Conservation (phyloP, 106 monocot genomes). For the Dioscorea zingiberensis region DNA sequence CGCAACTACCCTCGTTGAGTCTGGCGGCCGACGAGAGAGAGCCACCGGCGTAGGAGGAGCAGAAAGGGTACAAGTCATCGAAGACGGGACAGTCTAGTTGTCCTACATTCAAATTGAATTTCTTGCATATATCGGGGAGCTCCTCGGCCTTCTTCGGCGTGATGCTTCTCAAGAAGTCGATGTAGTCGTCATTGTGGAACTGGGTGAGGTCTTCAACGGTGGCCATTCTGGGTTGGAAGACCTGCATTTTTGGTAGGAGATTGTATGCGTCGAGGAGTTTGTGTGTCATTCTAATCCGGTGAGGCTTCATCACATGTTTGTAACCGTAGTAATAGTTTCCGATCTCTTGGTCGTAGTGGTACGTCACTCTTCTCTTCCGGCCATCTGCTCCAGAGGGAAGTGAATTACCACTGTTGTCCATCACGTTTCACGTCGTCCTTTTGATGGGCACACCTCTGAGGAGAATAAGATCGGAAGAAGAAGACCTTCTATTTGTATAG, state of each 20-base stretch:
- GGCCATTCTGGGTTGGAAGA: slow-evolving; percentile 22
- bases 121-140: neutral
- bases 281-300: slow-evolving; percentile 41
- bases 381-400: slow-evolving; percentile 4
- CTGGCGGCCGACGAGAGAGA: slow-evolving; percentile 28
- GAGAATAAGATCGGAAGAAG: too few species aligned
- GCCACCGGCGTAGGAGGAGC: slow-evolving; percentile 31
- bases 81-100: slow-evolving; percentile 39
- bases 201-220: slow-evolving; percentile 19
- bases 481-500: too few species aligned
- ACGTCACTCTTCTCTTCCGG: slow-evolving; percentile 27
- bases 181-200: slow-evolving; percentile 41
- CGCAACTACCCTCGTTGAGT: slow-evolving; percentile 17
- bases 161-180: slow-evolving; percentile 25
- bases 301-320: slow-evolving; percentile 21
- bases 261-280: slow-evolving; percentile 25
- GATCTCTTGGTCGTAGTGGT: slow-evolving; percentile 41
- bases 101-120: slow-evolving; percentile 19
- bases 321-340: slow-evolving; percentile 25
- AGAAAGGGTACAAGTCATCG: slow-evolving; percentile 28
- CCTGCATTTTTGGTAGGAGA: slow-evolving; percentile 25
- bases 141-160: neutral
- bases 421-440: too few species aligned
- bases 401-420: too few species aligned
- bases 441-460: too few species aligned